These are phyloP conservation scores for Tricladium varicosporioides DNA, from an alignment of 2,329 filamentous ascomycete species.

Conservation along the genomic window DNA sequence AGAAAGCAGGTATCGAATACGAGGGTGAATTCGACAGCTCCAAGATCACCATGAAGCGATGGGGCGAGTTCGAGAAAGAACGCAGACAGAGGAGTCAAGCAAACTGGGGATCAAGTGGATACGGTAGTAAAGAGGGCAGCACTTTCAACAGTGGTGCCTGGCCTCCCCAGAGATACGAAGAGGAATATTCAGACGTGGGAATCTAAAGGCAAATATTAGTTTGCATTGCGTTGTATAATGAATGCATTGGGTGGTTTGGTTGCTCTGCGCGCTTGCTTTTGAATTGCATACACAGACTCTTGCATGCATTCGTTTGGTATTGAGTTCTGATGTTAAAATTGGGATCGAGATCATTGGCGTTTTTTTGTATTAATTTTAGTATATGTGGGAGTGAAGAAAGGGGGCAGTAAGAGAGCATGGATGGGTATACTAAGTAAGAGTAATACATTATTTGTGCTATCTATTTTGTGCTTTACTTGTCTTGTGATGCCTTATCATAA, in stretches of 20 bases:
- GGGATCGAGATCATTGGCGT: no score
- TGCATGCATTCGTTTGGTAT: no score
- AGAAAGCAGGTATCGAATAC: constrained; percentile 81
- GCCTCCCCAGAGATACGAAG: constrained; percentile 21
- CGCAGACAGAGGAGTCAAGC: constrained; percentile 33
- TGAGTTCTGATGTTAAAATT: no score
- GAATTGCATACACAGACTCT: no score
- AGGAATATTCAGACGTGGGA: constrained; percentile 27
- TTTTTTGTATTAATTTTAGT: no score
- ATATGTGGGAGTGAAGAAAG: no score
- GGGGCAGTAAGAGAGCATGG: no score
- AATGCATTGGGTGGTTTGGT: constrained; percentile 2
- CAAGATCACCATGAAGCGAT: constrained; percentile 99
- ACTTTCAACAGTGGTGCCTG: constrained; percentile 10
- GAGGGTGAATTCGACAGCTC: constrained; percentile 97
- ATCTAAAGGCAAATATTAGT: constrained; percentile 2
- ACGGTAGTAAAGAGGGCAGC: constrained; percentile 22
- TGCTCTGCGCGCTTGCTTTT: neutral
- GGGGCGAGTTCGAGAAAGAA: constrained; percentile 91
- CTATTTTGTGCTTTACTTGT: no score
- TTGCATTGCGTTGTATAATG: constrained; percentile 1
- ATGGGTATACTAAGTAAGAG: no score
- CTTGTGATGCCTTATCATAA: no score
- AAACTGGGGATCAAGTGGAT: constrained; percentile 15
- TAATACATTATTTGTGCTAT: no score